phyloP scores from a whole-genome alignment of 2,329 filamentous ascomycete species.

The Malbranchea zuffiana region DNA sequence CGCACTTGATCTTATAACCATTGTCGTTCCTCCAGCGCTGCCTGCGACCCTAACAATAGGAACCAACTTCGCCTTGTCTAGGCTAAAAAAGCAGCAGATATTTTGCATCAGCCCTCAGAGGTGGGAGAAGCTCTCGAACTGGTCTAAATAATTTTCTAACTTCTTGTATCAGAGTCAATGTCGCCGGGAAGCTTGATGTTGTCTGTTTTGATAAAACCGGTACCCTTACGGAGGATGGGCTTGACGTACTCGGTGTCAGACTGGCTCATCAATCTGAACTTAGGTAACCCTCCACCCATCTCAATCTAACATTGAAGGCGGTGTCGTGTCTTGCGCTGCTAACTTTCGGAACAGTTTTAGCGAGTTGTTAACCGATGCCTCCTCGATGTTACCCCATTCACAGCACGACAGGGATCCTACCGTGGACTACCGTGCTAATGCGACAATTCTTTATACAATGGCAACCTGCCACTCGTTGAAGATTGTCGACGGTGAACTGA shows the following conservation, averaged over 20 bases:
- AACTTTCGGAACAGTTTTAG: slow-evolving; percentile 48
- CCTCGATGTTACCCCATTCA: slow-evolving; percentile 46
- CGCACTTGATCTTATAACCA: slow-evolving; percentile 90
- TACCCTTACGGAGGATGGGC: slow-evolving; percentile 68
- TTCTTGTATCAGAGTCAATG: slow-evolving; percentile 57
- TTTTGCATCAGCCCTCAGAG: slow-evolving; percentile 94
- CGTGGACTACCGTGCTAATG: slow-evolving; percentile 50
- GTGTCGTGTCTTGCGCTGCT: background rate
- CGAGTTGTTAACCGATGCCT: slow-evolving; percentile 59
- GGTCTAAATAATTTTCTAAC: slow-evolving; percentile 9
- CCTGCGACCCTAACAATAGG: slow-evolving; percentile 93
- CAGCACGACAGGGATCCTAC: slow-evolving; percentile 49
- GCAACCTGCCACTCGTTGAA: slow-evolving; percentile 91
- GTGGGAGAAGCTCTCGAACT: slow-evolving; percentile 18
- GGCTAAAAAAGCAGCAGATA: slow-evolving; percentile 79
- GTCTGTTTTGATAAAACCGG: slow-evolving; percentile 86
- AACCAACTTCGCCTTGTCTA: slow-evolving; percentile 82
- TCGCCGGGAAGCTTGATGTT: slow-evolving; percentile 79
- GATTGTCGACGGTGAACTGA: slow-evolving; percentile 72
- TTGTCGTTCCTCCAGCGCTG: slow-evolving; percentile 88
- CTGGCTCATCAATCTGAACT: slow-evolving; percentile 56
- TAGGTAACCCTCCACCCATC: slow-evolving; percentile 22
- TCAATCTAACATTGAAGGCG: background rate
- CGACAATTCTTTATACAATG: slow-evolving; percentile 82
- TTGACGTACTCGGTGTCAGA: slow-evolving; percentile 83